Evolutionary conservation across 2,329 filamentous ascomycete species (phyloP).

Genomic region (Epichloe baconii): DNA sequence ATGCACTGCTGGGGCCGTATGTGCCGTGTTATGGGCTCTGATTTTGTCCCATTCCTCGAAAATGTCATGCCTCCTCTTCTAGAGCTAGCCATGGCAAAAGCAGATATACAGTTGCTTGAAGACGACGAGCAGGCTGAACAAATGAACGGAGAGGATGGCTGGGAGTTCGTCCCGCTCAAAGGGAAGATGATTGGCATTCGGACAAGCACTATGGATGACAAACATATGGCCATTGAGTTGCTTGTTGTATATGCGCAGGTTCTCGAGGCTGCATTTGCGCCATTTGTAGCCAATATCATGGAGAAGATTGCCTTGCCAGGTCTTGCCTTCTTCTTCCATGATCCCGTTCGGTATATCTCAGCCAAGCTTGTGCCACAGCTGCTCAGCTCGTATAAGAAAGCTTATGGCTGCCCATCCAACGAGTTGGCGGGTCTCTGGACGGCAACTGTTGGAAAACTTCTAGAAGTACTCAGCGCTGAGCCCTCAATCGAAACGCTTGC

Average conservation of each 20-base stretch:
- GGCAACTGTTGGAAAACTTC: constrained; percentile 73
- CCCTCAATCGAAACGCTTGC: constrained; percentile 91
- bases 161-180: constrained; percentile 93
- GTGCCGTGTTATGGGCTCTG: constrained; percentile 82
- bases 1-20: constrained; percentile 99
- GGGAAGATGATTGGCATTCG: constrained; percentile 98
- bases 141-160: constrained; percentile 88
- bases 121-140: constrained; percentile 89
- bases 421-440: constrained; percentile 76
- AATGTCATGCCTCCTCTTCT: constrained; percentile 91
- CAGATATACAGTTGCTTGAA: constrained; percentile 90
- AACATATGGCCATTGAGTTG: constrained; percentile 98
- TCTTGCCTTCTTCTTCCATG: constrained; percentile 97
- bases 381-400: constrained; percentile 86
- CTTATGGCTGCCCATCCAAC: constrained; percentile 67
- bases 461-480: constrained; percentile 87
- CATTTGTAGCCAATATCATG: constrained; percentile 86
- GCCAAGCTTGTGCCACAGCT: constrained; percentile 91
- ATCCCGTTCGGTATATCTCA: constrained; percentile 87
- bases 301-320: constrained; percentile 91
- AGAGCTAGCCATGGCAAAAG: constrained; percentile 84
- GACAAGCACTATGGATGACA: constrained; percentile 93
- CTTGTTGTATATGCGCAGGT: constrained; percentile 96
- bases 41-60: constrained; percentile 85
- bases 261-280: constrained; percentile 82